Evolutionary conservation across 139 green algal genomes (phyloP).

Genomic region (Coccomyxa sp.): DNA sequence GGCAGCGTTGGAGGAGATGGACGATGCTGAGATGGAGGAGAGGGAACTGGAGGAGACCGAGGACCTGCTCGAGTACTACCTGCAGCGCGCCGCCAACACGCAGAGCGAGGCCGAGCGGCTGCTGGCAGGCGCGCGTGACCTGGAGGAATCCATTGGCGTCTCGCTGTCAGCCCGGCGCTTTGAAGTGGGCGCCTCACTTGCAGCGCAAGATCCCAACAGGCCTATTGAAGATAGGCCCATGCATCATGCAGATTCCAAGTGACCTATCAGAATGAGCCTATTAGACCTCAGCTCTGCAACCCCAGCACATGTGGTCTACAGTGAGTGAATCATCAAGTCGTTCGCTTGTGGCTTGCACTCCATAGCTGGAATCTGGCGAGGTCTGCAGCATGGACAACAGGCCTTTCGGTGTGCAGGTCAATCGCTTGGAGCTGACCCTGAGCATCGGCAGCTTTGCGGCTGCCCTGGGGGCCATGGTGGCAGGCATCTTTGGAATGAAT

Average conservation of each 20-base stretch:
- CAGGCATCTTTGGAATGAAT: constrained; percentile 92
- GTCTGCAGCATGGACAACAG: too few relatives aligned
- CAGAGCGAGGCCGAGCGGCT: constrained; percentile 72
- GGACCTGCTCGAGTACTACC: constrained; percentile 94
- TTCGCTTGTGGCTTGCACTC: too few relatives aligned
- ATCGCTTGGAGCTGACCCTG: constrained; percentile 86
- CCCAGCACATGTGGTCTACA: neutral
- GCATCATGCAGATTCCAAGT: neutral
- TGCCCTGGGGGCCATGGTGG: constrained; percentile 79
- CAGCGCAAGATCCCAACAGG: too few relatives aligned
- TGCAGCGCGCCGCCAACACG: constrained; percentile 74
- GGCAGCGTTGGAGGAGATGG: constrained; percentile 77
- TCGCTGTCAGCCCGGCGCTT: constrained; percentile 75
- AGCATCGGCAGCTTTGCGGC: constrained; percentile 88
- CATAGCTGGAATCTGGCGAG: too few relatives aligned
- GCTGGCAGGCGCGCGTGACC: constrained; percentile 75
- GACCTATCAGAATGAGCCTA: neutral
- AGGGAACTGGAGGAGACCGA: constrained; percentile 68
- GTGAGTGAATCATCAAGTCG: too few relatives aligned
- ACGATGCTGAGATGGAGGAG: constrained; percentile 64
- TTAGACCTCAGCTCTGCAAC: neutral
- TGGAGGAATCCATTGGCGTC: constrained; percentile 90
- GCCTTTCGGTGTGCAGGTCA: too few relatives aligned
- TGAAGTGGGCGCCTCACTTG: constrained; percentile 31
- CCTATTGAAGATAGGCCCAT: neutral